These are phyloP conservation scores for Magnusiomyces paraingens DNA, from an alignment of 1,139 yeast species.

Conservation along the genomic window DNA sequence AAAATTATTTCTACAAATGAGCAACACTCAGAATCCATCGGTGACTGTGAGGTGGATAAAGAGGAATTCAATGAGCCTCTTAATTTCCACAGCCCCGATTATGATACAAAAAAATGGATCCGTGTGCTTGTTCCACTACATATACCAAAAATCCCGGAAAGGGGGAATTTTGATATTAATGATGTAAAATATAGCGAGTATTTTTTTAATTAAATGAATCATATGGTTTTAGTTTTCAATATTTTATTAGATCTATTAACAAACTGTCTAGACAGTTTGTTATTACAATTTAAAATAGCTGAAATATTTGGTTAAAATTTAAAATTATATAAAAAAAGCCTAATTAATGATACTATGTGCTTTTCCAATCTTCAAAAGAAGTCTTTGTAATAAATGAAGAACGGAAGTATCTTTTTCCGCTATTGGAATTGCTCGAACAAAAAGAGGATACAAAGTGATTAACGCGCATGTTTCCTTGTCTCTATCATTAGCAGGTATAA, in stretches of 20 bases:
- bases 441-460: constrained; percentile 15
- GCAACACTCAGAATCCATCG: no score
- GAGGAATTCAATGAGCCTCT: not conserved
- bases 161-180: constrained; percentile 70
- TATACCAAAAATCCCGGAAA: constrained; percentile 64
- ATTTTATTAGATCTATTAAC: no score
- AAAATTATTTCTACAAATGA: not conserved
- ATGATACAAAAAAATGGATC: constrained; percentile 14
- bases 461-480: not conserved
- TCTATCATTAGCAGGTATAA: not conserved
- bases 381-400: constrained; percentile 4
- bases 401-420: constrained; percentile 17
- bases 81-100: not conserved
- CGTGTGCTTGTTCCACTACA: constrained; percentile 49
- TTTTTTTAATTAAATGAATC: constrained; percentile 44
- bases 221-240: no score
- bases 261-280: no score
- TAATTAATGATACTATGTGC: not conserved
- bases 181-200: constrained; percentile 63
- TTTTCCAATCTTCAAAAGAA: constrained; percentile 8
- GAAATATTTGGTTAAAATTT: no score
- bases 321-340: no score
- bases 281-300: no score
- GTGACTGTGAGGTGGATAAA: not conserved
- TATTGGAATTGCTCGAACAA: constrained; percentile 19